Base-by-base conservation (phyloP, 768 basidiomycete species). In the Galerina marginata region DNA sequence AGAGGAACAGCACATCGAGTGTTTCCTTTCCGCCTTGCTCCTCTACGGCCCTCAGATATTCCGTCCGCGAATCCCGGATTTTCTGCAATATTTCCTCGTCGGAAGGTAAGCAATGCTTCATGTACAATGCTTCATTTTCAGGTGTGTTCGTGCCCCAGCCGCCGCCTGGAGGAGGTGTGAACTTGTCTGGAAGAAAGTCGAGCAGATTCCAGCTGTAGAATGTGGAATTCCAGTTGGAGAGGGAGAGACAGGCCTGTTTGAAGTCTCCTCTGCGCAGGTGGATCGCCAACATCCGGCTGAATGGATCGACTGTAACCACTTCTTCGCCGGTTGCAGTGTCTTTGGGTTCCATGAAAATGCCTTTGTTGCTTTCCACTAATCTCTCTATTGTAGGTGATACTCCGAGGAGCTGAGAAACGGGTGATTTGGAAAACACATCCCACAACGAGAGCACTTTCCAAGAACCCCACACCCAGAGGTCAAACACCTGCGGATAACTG, bases 191-290 rank as follows among this genome's bases (percentile, higher is more conserved):
- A 9, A 84, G 75, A 26, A 69, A 68, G 1, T 77, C 71, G 26
- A 82, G 74, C 7, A 75, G 69, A 59, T 83, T 82, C 82, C 83
- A 84, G 65, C 78, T 76, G 63, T 81, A 80, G 65, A 77, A 85
- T 0, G 75, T 77, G 43, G 80, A 75, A 48, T 75, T 77, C 74
- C 76, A 80, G 11, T 67, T 73, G 3, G 79, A 77, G 11, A 84
- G 75, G n/a, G 68, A 59, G 6, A 70, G 40, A 62, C 84, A 86
- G 0, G 75, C 73, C n/a, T 74, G 67, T 55, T 78, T 70, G 65
- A 71, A 86, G 67, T 85, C 84, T 2, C 84, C 84, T 7, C 85
- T 75, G 9, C 85, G 78, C 9, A 84, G 60, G 63, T 86, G 84
- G 43, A 84, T 71, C 0, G 83, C 83, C 26, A 86, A 67, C 70